Evolutionary conservation across 192 early-diverging fungal species (phyloP).

Genomic region (Coemansia sp.): DNA sequence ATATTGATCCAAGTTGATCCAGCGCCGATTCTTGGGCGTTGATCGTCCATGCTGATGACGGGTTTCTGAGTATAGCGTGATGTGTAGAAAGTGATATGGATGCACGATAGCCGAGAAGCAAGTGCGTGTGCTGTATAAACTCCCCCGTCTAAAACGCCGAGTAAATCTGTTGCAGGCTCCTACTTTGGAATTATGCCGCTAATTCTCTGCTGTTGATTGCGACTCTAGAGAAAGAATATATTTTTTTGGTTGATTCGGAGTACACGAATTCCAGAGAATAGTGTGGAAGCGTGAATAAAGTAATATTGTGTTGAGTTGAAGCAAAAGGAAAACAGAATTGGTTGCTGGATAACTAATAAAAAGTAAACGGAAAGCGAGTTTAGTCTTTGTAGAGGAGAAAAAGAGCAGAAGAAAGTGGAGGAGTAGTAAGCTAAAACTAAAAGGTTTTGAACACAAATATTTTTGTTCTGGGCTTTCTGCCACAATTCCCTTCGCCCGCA

Average conservation of each 20-base stretch:
- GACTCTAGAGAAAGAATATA: too few species aligned
- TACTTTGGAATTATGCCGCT: neutral
- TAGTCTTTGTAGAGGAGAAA: neutral
- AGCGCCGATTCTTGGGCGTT: slow-evolving; percentile 20
- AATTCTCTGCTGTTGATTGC: neutral
- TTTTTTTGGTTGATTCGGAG: too few species aligned
- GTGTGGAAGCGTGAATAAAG: neutral
- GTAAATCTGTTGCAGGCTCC: neutral
- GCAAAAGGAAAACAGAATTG: neutral
- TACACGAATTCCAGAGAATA: neutral
- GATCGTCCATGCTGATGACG: slow-evolving; percentile 18
- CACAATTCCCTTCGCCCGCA: neutral
- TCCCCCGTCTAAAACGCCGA: neutral
- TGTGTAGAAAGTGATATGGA: neutral
- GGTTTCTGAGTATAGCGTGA: neutral
- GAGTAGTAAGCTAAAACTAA: neutral
- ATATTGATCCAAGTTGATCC: slow-evolving; percentile 46
- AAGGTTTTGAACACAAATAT: neutral
- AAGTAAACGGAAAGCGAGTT: too few species aligned
- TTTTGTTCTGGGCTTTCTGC: slow-evolving; percentile 2
- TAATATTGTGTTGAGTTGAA: too few species aligned
- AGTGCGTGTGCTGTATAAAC: neutral
- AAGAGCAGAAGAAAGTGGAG: slow-evolving; percentile 5
- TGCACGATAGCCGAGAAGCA: neutral
- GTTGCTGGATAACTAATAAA: neutral